Conservation (phyloP, 129 eudicot genomes). For the Centella asiatica region DNA sequence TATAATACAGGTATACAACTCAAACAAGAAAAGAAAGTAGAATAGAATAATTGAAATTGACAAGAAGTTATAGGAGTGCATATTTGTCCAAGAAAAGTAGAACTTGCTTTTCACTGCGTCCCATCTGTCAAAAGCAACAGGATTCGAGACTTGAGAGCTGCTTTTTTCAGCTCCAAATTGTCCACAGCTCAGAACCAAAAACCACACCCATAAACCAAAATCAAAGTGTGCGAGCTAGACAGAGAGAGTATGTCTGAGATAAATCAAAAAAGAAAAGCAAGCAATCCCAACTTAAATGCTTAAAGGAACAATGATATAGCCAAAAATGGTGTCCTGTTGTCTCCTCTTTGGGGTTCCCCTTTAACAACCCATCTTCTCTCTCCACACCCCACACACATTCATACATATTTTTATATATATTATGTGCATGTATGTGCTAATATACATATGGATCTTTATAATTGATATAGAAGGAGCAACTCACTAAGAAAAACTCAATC, state of each 20-base stretch:
- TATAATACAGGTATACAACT: no score
- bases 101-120: background rate
- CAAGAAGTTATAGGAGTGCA: no score
- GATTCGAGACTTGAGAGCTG: no score
- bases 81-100: background rate
- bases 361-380: slow-evolving; percentile 17
- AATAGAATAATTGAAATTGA: no score
- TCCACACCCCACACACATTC: background rate
- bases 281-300: slow-evolving; percentile 5
- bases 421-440: background rate
- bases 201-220: background rate
- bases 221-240: no score
- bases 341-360: slow-evolving; percentile 45
- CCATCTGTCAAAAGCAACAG: background rate
- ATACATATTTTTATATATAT: background rate
- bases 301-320: slow-evolving; percentile 18
- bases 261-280: slow-evolving; percentile 1
- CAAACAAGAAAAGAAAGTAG: no score
- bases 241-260: no score
- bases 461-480: no score
- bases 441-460: no score
- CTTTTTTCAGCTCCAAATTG: background rate
- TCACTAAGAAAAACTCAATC: background rate
- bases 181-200: background rate
- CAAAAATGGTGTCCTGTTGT: slow-evolving; percentile 52